Conservation (phyloP, 2,329 filamentous ascomycete genomes). For the Byssoonygena ceratinophila region DNA sequence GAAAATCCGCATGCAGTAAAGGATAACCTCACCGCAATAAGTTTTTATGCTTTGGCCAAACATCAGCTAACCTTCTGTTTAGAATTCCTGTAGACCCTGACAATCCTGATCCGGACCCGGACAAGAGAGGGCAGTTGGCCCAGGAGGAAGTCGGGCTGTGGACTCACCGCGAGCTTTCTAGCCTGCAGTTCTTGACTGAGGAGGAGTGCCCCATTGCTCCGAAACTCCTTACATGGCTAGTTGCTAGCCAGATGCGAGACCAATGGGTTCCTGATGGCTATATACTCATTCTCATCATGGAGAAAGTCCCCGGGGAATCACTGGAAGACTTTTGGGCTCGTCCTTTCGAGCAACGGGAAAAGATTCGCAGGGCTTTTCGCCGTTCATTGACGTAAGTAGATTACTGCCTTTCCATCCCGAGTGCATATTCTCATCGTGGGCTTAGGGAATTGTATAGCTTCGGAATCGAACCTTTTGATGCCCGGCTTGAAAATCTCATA, state of each 20-base stretch:
- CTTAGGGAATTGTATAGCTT: background rate
- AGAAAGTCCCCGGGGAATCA: slow-evolving; percentile 11
- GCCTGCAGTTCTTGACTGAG: background rate
- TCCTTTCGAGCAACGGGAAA: background rate
- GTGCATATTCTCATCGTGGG: too few species aligned
- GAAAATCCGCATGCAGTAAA: slow-evolving; percentile 14
- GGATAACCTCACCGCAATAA: background rate
- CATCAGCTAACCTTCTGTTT: too few species aligned
- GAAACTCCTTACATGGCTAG: background rate
- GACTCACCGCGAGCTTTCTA: background rate
- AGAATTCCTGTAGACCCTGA: background rate
- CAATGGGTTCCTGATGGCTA: slow-evolving; percentile 10
- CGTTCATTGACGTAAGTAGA: slow-evolving; percentile 7
- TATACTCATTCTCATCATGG: slow-evolving; percentile 11
- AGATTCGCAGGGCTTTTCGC: slow-evolving; percentile 10
- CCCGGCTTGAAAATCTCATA: slow-evolving; percentile 1
- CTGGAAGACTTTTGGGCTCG: slow-evolving; percentile 7
- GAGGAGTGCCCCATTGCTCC: slow-evolving; percentile 3
- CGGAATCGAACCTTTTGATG: background rate
- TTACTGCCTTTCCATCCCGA: background rate
- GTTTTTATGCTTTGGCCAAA: background rate
- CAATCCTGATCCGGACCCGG: background rate
- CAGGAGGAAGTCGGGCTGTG: background rate
- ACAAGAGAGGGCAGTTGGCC: slow-evolving; percentile 1
- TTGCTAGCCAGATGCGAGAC: background rate